phyloP scores from a whole-genome alignment of 495 filamentous ascomycete genomes.

The Neurospora sp. region DNA sequence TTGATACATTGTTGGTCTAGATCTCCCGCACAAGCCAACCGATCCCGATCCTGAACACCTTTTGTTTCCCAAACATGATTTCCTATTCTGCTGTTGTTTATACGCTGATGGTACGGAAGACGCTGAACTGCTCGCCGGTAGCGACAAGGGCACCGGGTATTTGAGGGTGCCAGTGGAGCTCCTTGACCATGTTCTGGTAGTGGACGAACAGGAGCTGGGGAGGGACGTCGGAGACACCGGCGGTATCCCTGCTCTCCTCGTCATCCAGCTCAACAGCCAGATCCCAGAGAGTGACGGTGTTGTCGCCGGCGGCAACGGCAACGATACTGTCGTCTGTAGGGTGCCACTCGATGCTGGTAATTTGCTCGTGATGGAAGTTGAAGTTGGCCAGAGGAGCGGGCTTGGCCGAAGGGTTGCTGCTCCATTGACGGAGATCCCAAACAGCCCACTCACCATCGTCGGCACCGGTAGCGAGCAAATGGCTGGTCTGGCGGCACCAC shows the following conservation, averaged over 20 bases:
- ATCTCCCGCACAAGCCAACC: background rate
- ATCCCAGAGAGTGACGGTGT: constrained; percentile 94
- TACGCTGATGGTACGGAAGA: constrained; percentile 61
- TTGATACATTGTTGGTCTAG: background rate
- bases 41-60: background rate
- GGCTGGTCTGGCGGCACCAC: constrained; percentile 77
- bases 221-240: constrained; percentile 78
- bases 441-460: constrained; percentile 93
- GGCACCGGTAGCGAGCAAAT: constrained; percentile 84
- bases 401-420: constrained; percentile 48
- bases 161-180: constrained; percentile 93
- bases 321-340: constrained; percentile 92
- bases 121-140: constrained; percentile 76
- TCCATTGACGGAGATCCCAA: constrained; percentile 90
- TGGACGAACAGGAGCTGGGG: constrained; percentile 94
- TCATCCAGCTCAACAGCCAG: constrained; percentile 92
- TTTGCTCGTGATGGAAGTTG: constrained; percentile 88
- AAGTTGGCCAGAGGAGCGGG: constrained; percentile 78
- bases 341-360: constrained; percentile 96
- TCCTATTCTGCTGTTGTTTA: constrained; percentile 20
- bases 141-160: constrained; percentile 87
- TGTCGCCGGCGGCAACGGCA: constrained; percentile 84
- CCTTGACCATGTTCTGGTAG: constrained; percentile 88
- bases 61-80: background rate
- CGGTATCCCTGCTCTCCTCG: constrained; percentile 86